A percentile compares a stretch with the other conserved stretches of the same genome.
These are phyloP conservation scores for Eudorina sp. DNA, from an alignment of 139 green algal species.

Conservation along the genomic window DNA sequence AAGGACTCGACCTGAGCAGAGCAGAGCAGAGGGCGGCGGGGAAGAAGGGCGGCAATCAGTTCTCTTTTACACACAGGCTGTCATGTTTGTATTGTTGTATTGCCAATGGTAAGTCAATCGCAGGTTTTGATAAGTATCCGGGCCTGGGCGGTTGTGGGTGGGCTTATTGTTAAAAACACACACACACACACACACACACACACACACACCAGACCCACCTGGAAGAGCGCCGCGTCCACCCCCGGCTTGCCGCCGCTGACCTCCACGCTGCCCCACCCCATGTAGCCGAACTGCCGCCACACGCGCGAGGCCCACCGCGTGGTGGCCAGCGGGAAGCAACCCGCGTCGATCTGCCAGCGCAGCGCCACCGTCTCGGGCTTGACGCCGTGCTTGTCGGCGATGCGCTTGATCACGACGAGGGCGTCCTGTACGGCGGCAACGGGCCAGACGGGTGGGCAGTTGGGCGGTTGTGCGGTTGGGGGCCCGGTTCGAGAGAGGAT, in stretches of 20 bases:
- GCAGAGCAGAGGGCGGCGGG: neutral
- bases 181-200: neutral
- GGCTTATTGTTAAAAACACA: neutral
- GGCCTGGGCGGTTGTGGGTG: neutral
- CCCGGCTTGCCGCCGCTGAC: conserved; percentile 34
- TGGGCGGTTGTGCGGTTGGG: too few relatives aligned
- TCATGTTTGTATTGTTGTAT: too few relatives aligned
- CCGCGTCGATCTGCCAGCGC: conserved; percentile 69
- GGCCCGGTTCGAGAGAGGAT: too few relatives aligned
- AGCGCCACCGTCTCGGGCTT: conserved; percentile 66
- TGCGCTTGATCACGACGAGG: conserved; percentile 29
- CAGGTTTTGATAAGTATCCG: neutral
- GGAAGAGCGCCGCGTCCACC: conserved; percentile 65
- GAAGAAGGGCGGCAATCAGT: neutral
- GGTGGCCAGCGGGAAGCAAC: conserved; percentile 64
- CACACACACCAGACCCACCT: conserved; percentile 27
- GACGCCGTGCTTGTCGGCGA: conserved; percentile 69
- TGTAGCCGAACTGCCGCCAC: conserved; percentile 64
- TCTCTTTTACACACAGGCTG: neutral
- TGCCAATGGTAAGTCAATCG: too few relatives aligned
- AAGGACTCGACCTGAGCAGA: conserved; percentile 66
- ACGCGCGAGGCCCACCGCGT: conserved; percentile 49
- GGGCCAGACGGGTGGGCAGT: too few relatives aligned
- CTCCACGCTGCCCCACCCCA: conserved; percentile 20
- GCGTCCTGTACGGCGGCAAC: too few relatives aligned